Conservation (phyloP, 2,329 filamentous ascomycete species). For the Penicillium sp. region DNA sequence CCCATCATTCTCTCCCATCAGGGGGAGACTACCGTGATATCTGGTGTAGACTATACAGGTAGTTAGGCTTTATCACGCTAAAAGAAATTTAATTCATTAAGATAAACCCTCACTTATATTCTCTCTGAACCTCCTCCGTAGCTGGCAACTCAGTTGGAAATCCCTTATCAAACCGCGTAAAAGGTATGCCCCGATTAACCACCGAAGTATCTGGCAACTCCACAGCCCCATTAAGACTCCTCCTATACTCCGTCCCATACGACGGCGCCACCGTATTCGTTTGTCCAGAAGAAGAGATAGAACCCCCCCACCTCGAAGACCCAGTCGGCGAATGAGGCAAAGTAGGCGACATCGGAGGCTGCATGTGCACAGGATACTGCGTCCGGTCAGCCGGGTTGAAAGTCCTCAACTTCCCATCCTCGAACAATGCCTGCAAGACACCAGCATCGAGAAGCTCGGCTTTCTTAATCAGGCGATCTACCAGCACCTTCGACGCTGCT, state of each 20-base stretch:
- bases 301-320: background rate
- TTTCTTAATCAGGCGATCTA: constrained; percentile 62
- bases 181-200: background rate
- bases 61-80: no score
- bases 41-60: no score
- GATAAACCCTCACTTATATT: background rate
- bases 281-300: no score
- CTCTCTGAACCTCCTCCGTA: background rate
- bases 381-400: constrained; percentile 21
- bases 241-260: background rate
- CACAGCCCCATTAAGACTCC: background rate
- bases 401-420: constrained; percentile 21
- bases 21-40: no score
- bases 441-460: constrained; percentile 42
- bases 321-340: background rate
- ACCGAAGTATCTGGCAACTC: constrained; percentile 17
- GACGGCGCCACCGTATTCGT: background rate
- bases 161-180: background rate
- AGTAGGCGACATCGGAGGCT: background rate
- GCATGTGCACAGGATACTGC: background rate
- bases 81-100: background rate
- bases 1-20: no score
- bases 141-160: constrained; percentile 7
- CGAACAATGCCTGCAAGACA: constrained; percentile 17
- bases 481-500: constrained; percentile 70